phyloP scores from a whole-genome alignment of 495 filamentous ascomycete genomes.

The Apiosordaria backusii region DNA sequence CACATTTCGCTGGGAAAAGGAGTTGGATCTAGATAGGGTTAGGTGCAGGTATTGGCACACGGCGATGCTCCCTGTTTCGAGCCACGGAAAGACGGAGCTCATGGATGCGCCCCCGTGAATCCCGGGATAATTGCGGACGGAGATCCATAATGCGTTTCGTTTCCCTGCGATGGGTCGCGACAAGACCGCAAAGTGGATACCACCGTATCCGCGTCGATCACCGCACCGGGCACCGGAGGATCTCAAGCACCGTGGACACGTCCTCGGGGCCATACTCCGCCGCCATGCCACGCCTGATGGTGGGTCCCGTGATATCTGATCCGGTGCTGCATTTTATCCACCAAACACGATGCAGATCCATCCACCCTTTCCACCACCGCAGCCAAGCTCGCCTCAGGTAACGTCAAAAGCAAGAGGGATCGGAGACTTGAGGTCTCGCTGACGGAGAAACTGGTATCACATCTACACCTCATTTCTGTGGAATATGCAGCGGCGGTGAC shows the following conservation, averaged over 20 bases:
- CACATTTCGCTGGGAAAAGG: neutral
- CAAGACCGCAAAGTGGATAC: neutral
- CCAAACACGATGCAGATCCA: neutral
- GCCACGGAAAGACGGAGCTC: neutral
- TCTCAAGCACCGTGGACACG: neutral
- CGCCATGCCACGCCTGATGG: neutral
- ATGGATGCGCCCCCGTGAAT: neutral
- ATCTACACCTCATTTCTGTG: too few relatives aligned
- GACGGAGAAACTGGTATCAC: too few relatives aligned
- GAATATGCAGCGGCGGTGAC: too few relatives aligned
- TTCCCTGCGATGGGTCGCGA: neutral
- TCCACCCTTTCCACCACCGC: neutral
- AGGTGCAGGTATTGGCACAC: neutral
- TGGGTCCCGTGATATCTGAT: neutral
- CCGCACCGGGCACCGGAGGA: neutral
- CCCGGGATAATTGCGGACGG: neutral
- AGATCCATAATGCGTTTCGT: neutral
- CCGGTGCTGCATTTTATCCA: neutral
- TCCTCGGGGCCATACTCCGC: neutral
- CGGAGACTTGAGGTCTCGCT: too few relatives aligned
- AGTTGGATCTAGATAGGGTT: neutral
- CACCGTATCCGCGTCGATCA: neutral
- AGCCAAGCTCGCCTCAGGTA: too few relatives aligned
- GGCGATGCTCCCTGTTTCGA: neutral
- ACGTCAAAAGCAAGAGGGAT: too few relatives aligned